phyloP scores from a whole-genome alignment of 441 rosid genomes.

The Brassica balearica region DNA sequence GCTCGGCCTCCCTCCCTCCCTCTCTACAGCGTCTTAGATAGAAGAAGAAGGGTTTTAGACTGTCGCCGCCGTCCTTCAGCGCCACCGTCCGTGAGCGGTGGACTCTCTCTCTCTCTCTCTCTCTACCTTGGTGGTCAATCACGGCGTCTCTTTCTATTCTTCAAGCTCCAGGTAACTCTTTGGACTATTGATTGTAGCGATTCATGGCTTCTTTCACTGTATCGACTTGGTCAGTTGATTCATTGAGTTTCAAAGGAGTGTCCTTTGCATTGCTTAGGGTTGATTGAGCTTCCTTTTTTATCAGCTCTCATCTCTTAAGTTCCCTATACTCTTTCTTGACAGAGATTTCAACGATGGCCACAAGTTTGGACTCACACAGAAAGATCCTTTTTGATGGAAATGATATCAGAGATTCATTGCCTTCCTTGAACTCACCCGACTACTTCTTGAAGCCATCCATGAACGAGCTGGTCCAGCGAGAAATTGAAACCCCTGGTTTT shows the following conservation, averaged over 20 bases:
- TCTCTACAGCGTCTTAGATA: constrained; percentile 15
- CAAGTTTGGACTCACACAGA: constrained; percentile 21
- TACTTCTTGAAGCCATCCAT: constrained; percentile 75
- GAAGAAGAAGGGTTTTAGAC: constrained; percentile 8
- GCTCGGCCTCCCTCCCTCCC: constrained; percentile 19
- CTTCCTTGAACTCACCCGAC: constrained; percentile 56
- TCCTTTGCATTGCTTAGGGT: constrained; percentile 6
- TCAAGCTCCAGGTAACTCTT: constrained; percentile 28
- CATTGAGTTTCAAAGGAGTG: background rate
- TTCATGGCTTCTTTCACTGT: background rate
- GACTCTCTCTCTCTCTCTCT: constrained; percentile 9
- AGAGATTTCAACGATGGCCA: constrained; percentile 28
- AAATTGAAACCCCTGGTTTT: constrained; percentile 66
- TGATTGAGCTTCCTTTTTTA: background rate
- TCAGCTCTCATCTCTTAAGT: constrained; percentile 1
- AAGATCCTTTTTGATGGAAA: constrained; percentile 44
- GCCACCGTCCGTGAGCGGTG: background rate
- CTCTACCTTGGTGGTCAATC: background rate
- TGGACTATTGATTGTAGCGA: no score
- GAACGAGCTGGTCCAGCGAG: constrained; percentile 59
- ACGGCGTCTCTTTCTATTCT: constrained; percentile 35
- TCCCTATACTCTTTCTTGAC: background rate
- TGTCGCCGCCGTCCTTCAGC: constrained; percentile 11
- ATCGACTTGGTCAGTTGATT: background rate
- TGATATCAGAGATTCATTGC: constrained; percentile 54